A percentile compares a stretch with the other conserved stretches of the same genome.
Conservation (phyloP, 1,139 yeast genomes). For the Taiozyma sp. region DNA sequence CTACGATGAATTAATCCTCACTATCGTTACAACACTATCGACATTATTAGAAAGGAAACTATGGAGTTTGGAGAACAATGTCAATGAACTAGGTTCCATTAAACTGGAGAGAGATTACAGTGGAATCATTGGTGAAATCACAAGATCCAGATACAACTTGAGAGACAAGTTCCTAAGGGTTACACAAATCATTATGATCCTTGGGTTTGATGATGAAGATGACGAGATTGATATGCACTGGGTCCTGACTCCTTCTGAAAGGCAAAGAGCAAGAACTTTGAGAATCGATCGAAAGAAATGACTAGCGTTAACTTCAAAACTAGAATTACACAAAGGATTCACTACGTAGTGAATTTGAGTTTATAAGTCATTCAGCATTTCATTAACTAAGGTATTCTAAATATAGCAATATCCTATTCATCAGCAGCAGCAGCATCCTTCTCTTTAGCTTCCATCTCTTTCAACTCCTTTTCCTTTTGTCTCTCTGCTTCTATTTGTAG, state of each 20-base stretch:
- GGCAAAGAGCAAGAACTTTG: slow-evolving; percentile 50
- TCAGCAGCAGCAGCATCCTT: neutral
- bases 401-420: neutral
- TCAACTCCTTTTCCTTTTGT: slow-evolving; percentile 13
- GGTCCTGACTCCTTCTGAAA: slow-evolving; percentile 77
- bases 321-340: neutral
- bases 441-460: slow-evolving; percentile 5
- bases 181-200: slow-evolving; percentile 76
- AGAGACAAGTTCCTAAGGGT: slow-evolving; percentile 76
- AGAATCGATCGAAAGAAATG: slow-evolving; percentile 39
- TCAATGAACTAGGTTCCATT: slow-evolving; percentile 81
- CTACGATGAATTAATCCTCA: slow-evolving; percentile 42
- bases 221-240: slow-evolving; percentile 58
- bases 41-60: slow-evolving; percentile 62
- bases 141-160: slow-evolving; percentile 62
- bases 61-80: slow-evolving; percentile 57
- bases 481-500: slow-evolving; percentile 23
- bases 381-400: neutral
- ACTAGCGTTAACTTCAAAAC: neutral
- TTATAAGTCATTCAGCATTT: neutral
- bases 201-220: slow-evolving; percentile 85
- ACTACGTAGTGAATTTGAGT: neutral
- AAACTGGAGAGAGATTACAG: slow-evolving; percentile 82
- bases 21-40: slow-evolving; percentile 47
- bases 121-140: slow-evolving; percentile 58